Conservation (phyloP, 2,329 filamentous ascomycete genomes). For the Phyllosticta citrichinensis region DNA sequence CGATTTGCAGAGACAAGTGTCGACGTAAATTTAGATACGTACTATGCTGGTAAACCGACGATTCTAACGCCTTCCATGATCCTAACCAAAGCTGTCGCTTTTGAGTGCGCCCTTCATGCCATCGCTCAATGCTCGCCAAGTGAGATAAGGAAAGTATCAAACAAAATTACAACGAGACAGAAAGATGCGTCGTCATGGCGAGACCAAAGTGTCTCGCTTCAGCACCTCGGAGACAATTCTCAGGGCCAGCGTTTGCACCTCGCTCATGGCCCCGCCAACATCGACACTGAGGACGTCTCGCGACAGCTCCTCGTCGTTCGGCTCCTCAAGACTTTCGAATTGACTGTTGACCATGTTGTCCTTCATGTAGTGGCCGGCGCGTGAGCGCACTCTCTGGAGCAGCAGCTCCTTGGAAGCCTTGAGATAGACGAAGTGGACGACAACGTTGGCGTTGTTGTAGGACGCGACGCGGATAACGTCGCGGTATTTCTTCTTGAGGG, state of each 20-base stretch:
- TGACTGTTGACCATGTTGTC: constrained; percentile 92
- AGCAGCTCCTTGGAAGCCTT: constrained; percentile 66
- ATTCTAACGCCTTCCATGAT: not conserved
- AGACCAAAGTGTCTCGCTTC: constrained; percentile 8
- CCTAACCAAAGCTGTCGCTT: not conserved
- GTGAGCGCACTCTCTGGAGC: constrained; percentile 60
- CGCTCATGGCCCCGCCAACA: constrained; percentile 30
- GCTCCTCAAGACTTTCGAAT: constrained; percentile 77
- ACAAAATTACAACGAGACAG: not conserved
- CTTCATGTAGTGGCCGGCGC: constrained; percentile 90
- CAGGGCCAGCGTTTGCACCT: constrained; percentile 32
- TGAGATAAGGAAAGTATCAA: not conserved
- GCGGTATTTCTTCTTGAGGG: constrained; percentile 92
- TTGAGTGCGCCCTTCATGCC: not conserved
- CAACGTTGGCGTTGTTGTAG: constrained; percentile 34
- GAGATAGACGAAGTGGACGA: constrained; percentile 85
- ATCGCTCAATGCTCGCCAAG: not conserved
- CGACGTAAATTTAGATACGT: not conserved
- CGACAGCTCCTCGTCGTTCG: constrained; percentile 53
- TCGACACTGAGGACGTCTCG: constrained; percentile 38
- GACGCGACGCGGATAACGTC: constrained; percentile 51
- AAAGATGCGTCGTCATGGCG: constrained; percentile 2
- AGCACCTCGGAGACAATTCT: constrained; percentile 30
- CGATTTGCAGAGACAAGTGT: not conserved
- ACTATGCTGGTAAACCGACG: not conserved